Evolutionary conservation across 495 filamentous ascomycete genomes (phyloP).

Genomic region (Aspergillus campestris): DNA sequence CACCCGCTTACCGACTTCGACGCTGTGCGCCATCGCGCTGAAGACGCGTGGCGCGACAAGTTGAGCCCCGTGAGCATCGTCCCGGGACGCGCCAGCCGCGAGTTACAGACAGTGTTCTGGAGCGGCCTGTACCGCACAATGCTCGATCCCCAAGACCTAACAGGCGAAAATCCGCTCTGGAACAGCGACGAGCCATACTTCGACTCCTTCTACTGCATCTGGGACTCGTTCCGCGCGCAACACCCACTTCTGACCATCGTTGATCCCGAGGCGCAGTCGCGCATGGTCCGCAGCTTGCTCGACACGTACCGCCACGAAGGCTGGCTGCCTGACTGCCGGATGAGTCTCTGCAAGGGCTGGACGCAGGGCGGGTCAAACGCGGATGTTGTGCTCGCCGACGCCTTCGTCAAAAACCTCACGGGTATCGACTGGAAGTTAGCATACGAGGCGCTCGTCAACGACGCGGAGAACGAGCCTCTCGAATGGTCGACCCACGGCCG

Average conservation of each 20-base stretch:
- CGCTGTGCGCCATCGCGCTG: constrained; percentile 40
- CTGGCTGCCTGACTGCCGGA: constrained; percentile 61
- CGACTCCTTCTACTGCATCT: constrained; percentile 68
- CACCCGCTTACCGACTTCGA: constrained; percentile 62
- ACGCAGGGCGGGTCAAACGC: constrained; percentile 77
- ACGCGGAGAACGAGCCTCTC: constrained; percentile 64
- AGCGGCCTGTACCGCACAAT: constrained; percentile 63
- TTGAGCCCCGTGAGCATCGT: constrained; percentile 51
- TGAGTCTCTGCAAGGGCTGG: constrained; percentile 59
- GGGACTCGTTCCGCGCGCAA: constrained; percentile 67
- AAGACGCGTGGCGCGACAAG: constrained; percentile 54
- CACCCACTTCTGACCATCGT: constrained; percentile 62
- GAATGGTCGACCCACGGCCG: constrained; percentile 66
- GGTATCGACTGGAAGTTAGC: constrained; percentile 65
- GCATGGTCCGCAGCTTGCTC: constrained; percentile 61
- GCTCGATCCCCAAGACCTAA: constrained; percentile 71
- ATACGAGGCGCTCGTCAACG: constrained; percentile 64
- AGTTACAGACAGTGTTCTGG: constrained; percentile 56
- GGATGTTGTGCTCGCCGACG: constrained; percentile 64
- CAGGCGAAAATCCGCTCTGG: constrained; percentile 72
- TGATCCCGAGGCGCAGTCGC: constrained; percentile 54
- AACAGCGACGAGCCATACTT: constrained; percentile 65
- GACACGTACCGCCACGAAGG: constrained; percentile 66
- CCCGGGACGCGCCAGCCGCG: constrained; percentile 42
- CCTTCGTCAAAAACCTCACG: constrained; percentile 57